These are phyloP conservation scores for Neurospora sp. DNA, from an alignment of 495 filamentous ascomycete genomes.

Conservation along the genomic window DNA sequence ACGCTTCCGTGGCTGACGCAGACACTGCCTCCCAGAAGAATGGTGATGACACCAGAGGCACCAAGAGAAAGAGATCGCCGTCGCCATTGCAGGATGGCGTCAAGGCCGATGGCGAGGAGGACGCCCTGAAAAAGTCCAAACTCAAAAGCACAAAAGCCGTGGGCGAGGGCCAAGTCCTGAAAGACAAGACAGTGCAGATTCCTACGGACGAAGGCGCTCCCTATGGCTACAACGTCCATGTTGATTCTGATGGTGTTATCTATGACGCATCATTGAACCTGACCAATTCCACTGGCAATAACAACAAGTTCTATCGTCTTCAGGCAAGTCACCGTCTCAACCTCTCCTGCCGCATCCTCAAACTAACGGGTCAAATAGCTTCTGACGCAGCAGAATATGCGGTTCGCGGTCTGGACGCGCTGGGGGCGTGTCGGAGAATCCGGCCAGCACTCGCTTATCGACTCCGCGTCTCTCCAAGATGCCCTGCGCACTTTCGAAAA, in stretches of 20 bases:
- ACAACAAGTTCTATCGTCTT: constrained; percentile 67
- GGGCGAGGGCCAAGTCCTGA: constrained; percentile 33
- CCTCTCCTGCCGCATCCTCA: background rate
- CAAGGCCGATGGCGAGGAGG: background rate
- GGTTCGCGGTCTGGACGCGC: constrained; percentile 52
- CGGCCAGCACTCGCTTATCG: constrained; percentile 47
- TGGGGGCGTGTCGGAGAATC: constrained; percentile 73
- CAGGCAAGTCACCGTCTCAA: constrained; percentile 28
- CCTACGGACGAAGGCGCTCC: constrained; percentile 36
- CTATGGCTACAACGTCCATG: constrained; percentile 44
- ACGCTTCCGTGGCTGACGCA: constrained; percentile 1
- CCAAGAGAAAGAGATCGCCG: constrained; percentile 15
- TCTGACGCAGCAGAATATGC: constrained; percentile 12
- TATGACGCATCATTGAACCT: constrained; percentile 56
- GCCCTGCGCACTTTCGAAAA: constrained; percentile 52
- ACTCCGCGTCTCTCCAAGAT: constrained; percentile 24
- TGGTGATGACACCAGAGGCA: background rate
- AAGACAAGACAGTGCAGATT: constrained; percentile 33
- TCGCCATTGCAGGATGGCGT: constrained; percentile 2
- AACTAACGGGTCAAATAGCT: constrained; percentile 20
- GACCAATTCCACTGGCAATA: constrained; percentile 47
- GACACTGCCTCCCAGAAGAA: background rate
- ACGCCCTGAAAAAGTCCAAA: constrained; percentile 8
- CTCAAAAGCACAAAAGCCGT: constrained; percentile 19
- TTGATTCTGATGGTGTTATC: constrained; percentile 52